phyloP scores from a whole-genome alignment of 2,329 filamentous ascomycete genomes.

The Keithomyces neogunnii region DNA sequence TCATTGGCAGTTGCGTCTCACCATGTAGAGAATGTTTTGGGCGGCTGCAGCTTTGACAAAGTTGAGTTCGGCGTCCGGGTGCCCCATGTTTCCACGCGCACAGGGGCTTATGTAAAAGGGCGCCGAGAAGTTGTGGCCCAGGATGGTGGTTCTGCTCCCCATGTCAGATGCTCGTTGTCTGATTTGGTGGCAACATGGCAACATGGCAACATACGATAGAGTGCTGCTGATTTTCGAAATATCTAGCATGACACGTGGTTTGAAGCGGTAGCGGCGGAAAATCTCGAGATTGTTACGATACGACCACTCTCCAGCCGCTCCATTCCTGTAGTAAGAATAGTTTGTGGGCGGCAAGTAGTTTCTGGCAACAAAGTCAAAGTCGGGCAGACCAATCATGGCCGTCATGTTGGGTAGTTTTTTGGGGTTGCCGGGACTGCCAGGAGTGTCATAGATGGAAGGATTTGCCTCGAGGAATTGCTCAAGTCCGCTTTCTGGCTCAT shows the following conservation, averaged over 20 bases:
- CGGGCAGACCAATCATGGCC: slow-evolving; percentile 38
- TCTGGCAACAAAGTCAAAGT: slow-evolving; percentile 45
- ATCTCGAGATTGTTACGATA: slow-evolving; percentile 50
- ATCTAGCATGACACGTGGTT: slow-evolving; percentile 41
- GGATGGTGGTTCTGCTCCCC: slow-evolving; percentile 33
- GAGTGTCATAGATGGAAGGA: slow-evolving; percentile 13
- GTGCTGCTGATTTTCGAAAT: slow-evolving; percentile 34
- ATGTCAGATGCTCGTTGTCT: slow-evolving; percentile 9
- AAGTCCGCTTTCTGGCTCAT: slow-evolving; percentile 38
- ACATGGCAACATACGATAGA: slow-evolving; percentile 12
- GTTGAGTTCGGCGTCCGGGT: slow-evolving; percentile 38
- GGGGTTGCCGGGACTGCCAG: no score
- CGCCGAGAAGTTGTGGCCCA: slow-evolving; percentile 43
- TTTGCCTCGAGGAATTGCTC: slow-evolving; percentile 24
- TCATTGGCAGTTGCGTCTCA: slow-evolving; percentile 17
- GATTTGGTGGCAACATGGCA: not conserved
- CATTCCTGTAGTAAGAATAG: slow-evolving; percentile 51
- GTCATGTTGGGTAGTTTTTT: slow-evolving; percentile 19
- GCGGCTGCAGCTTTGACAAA: slow-evolving; percentile 39
- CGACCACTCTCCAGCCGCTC: slow-evolving; percentile 45
- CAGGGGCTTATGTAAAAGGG: slow-evolving; percentile 48
- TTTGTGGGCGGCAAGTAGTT: slow-evolving; percentile 35
- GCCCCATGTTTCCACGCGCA: slow-evolving; percentile 34
- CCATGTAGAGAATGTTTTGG: slow-evolving; percentile 43
- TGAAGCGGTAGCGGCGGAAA: slow-evolving; percentile 38